Conservation (phyloP, 345 rosid species). For the Salix udensis region DNA sequence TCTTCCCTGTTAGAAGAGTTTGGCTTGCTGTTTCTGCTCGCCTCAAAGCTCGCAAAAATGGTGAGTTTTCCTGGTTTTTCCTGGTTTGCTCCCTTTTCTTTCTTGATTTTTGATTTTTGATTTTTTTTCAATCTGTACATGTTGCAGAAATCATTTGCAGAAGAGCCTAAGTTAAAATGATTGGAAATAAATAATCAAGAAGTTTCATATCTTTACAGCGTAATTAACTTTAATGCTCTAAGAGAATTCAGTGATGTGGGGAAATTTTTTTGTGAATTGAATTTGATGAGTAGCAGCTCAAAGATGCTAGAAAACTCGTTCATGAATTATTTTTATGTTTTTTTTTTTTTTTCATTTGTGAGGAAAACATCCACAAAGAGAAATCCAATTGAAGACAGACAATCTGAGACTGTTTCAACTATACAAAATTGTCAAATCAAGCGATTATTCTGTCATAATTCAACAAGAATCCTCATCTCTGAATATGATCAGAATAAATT, state of each 20-base stretch:
- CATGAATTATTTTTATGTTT: neutral
- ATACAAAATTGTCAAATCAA: constrained; percentile 2
- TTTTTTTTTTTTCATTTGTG: neutral
- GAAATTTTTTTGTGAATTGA: neutral
- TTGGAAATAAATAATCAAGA: too few relatives aligned
- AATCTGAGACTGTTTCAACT: neutral
- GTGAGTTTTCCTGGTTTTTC: neutral
- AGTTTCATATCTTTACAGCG: too few relatives aligned
- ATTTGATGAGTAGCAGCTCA: neutral
- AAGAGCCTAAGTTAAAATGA: too few relatives aligned
- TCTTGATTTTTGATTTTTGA: neutral
- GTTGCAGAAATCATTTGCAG: neutral
- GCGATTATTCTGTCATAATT: neutral
- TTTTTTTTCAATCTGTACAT: neutral
- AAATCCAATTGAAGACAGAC: constrained; percentile 2
- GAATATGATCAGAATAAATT: neutral
- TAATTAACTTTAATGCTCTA: too few relatives aligned
- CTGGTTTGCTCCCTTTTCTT: too few relatives aligned
- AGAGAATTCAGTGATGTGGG: neutral
- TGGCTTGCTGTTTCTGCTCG: constrained; percentile 53
- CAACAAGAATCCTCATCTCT: neutral
- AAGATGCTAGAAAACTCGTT: neutral
- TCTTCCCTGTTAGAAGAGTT: constrained; percentile 48
- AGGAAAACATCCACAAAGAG: constrained; percentile 4
- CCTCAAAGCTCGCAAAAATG: constrained; percentile 43